A percentile compares a stretch with the other conserved stretches of the same genome.
Conservation (phyloP, 2,329 filamentous ascomycete genomes). For the Pseudopithomyces chartarum region DNA sequence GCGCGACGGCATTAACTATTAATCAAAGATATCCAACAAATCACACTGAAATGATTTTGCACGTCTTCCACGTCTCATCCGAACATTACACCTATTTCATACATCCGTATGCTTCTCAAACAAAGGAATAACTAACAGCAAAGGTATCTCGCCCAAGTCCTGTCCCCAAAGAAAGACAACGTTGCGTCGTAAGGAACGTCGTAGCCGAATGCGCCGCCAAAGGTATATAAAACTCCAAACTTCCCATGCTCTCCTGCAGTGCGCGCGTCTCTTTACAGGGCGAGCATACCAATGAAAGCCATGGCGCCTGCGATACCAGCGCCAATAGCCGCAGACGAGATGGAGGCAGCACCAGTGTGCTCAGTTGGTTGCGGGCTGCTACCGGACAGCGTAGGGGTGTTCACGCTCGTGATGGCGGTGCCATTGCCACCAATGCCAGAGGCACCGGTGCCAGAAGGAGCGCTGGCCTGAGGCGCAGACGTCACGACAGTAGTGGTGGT, state of each 20-base stretch:
- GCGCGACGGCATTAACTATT: conserved; percentile 12
- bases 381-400: conserved; percentile 27
- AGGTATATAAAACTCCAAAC: conserved; percentile 22
- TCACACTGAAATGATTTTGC: background rate
- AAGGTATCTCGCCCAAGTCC: conserved; percentile 16
- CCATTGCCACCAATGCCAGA: conserved; percentile 27
- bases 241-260: background rate
- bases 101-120: background rate
- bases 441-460: conserved; percentile 16
- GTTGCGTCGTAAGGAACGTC: conserved; percentile 40
- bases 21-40: conserved; percentile 9
- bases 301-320: conserved; percentile 47
- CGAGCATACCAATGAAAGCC: conserved; percentile 51
- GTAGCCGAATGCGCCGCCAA: conserved; percentile 26
- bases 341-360: conserved; percentile 35
- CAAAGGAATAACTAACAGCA: conserved; percentile 9
- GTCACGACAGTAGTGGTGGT: conserved; percentile 12
- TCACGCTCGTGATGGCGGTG: conserved; percentile 25
- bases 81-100: background rate
- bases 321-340: conserved; percentile 46
- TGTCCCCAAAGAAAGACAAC: conserved; percentile 33
- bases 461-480: conserved; percentile 11
- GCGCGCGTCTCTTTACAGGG: conserved; percentile 38
- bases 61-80: background rate
- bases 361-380: conserved; percentile 8